phyloP scores from a whole-genome alignment of 306 rosid genomes.

The Begonia loranthoides region DNA sequence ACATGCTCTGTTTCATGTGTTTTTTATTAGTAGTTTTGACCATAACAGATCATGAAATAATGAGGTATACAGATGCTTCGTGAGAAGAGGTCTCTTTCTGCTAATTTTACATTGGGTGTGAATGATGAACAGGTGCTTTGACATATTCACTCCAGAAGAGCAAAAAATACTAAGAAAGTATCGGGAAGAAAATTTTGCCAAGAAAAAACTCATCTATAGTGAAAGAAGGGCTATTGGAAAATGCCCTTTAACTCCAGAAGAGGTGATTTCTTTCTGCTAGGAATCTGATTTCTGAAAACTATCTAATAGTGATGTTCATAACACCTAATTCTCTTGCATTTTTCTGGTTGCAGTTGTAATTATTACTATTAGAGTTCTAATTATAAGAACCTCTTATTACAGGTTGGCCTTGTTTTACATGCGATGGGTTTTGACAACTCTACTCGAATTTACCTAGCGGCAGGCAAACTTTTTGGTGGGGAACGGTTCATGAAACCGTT shows the following conservation, averaged over 20 bases:
- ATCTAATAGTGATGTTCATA: background rate
- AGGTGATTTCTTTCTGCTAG: conserved; percentile 40
- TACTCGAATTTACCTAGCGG: conserved; percentile 44
- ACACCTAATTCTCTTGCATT: background rate
- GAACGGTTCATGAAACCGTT: conserved; percentile 82
- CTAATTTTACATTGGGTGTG: conserved; percentile 5
- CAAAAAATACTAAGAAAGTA: conserved; percentile 67
- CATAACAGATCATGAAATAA: too few species aligned
- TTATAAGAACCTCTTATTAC: conserved; percentile 6
- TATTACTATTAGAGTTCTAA: background rate
- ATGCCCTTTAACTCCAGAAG: conserved; percentile 97
- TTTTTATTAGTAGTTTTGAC: too few species aligned
- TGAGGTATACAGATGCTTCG: too few species aligned
- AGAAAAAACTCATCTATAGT: conserved; percentile 56
- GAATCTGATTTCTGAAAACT: conserved; percentile 1
- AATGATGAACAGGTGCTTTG: conserved; percentile 56
- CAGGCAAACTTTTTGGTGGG: conserved; percentile 94
- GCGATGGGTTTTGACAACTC: conserved; percentile 45
- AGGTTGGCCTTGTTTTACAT: conserved; percentile 83
- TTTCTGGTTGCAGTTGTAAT: background rate
- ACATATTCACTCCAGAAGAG: conserved; percentile 59
- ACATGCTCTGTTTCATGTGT: too few species aligned
- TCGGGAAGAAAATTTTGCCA: conserved; percentile 75
- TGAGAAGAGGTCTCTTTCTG: too few species aligned
- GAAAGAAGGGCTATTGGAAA: conserved; percentile 97